These are phyloP conservation scores for Yamadazyma sp. DNA, from an alignment of 1,139 yeast species.

Conservation along the genomic window DNA sequence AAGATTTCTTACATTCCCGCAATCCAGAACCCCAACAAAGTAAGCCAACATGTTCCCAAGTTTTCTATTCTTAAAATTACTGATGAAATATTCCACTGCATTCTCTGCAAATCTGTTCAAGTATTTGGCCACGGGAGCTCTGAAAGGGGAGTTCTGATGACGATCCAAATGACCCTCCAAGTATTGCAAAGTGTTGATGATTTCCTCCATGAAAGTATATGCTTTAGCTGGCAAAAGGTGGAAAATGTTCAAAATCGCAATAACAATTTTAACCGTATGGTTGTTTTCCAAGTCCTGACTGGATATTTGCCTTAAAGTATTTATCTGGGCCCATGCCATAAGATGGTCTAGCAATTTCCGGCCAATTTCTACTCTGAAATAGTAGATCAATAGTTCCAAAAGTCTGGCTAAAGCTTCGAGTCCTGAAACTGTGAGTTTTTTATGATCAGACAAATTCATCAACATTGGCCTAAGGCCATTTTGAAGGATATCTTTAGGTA, in stretches of 20 bases:
- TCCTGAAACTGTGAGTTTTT: constrained; percentile 84
- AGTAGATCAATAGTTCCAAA: constrained; percentile 82
- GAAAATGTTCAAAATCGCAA: constrained; percentile 88
- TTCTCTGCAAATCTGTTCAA: constrained; percentile 81
- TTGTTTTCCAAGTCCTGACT: constrained; percentile 76
- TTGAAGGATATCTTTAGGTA: constrained; percentile 91
- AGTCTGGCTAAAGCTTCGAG: constrained; percentile 88
- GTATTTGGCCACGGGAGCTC: constrained; percentile 88
- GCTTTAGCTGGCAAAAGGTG: constrained; percentile 93
- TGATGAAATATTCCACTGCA: constrained; percentile 67
- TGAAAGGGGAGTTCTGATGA: constrained; percentile 83
- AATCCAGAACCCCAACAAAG: constrained; percentile 59
- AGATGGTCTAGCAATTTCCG: constrained; percentile 88
- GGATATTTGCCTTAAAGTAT: constrained; percentile 67
- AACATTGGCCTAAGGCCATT: constrained; percentile 94
- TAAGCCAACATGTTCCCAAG: constrained; percentile 67
- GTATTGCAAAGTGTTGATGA: constrained; percentile 71
- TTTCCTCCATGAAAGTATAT: constrained; percentile 84
- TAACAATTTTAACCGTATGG: constrained; percentile 80
- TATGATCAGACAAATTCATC: constrained; percentile 92
- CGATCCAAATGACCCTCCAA: constrained; percentile 85
- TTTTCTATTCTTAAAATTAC: constrained; percentile 65
- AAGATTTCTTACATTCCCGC: constrained; percentile 54
- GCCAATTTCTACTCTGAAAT: constrained; percentile 96
- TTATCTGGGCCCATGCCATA: constrained; percentile 95